Percentiles rank a stretch among this genome's conserved stretches.
phyloP scores from a whole-genome alignment of 1,139 yeast genomes.

The Ashbya aceris region DNA sequence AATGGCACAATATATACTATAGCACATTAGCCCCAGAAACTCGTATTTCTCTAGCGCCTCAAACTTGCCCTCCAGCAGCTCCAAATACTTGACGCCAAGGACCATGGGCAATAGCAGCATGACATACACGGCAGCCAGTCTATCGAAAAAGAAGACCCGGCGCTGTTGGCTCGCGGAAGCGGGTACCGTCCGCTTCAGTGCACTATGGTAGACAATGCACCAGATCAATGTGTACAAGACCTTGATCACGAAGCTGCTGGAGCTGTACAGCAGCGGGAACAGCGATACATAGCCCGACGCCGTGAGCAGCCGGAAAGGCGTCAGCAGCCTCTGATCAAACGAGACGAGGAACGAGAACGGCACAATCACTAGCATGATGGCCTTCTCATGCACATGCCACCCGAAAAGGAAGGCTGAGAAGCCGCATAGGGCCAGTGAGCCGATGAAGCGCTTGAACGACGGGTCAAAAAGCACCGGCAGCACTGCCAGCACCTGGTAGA shows the following conservation, averaged over 20 bases:
- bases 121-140: conserved; percentile 59
- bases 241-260: conserved; percentile 72
- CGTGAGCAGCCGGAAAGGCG: conserved; percentile 57
- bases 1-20: conserved; percentile 76
- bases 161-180: conserved; percentile 35
- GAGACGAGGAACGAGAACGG: conserved; percentile 77
- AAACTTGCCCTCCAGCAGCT: conserved; percentile 45
- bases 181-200: conserved; percentile 59
- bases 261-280: conserved; percentile 78
- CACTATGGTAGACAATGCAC: conserved; percentile 68
- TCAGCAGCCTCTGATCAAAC: conserved; percentile 60
- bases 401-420: conserved; percentile 89
- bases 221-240: conserved; percentile 73
- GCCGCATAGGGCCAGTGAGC: conserved; percentile 81
- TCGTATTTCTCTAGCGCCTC: conserved; percentile 42
- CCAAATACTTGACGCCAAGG: conserved; percentile 43
- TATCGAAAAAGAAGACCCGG: conserved; percentile 56
- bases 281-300: conserved; percentile 81
- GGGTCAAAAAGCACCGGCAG: conserved; percentile 72
- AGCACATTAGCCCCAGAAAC: conserved; percentile 69
- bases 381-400: conserved; percentile 99
- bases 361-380: conserved; percentile 77
- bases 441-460: conserved; percentile 67
- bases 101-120: conserved; percentile 62
- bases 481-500: conserved; percentile 67